Evolutionary conservation across 306 rosid genomes (phyloP), one percentile per base, ranked within the genome.

Genomic region (Malus orientalis): DNA sequence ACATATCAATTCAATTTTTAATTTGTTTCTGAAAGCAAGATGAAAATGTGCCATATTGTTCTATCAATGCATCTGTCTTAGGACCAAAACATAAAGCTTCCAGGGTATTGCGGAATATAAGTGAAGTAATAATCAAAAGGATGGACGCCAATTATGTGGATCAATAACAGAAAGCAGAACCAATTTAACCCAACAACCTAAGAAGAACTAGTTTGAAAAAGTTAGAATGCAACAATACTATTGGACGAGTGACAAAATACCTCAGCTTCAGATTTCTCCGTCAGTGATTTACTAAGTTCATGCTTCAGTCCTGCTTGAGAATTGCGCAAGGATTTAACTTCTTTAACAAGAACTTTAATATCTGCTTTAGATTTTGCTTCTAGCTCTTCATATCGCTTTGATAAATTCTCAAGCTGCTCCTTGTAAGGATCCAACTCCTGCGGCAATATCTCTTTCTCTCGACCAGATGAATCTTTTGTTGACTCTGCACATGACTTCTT

Each of bases 321-420:
- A 58, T 80, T 91, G 30, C 99, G 93, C 63, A 96, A 96, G 81
- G 93, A 91, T 87, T 93, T 96, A 78, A 94, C 96, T 86, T 94
- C 98, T 85, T 90, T 94, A 81, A 94, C 91, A 81, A 94, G 90
- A 64, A 94, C 85, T 87, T 89, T 94, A 32, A 93, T 82, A 78
- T 96, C 99, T 53, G 94, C 96, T 84, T 89, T 92, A 40, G 99
- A 96, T 74, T 91, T 96, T 53, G 89, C 89, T 85, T 93, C 98
- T 75, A 92, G 85, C 88, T 88, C 98, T 70, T 85, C 93, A 76
- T 85, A 91, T 87, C 64, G 91, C 82, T 87, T 92, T 29, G 88
- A 84, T 84, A 91, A 85, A 78, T 73, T 80, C 78, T 85, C 84
- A 70, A 88, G 85, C 85, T 89, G 92, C 81, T 87, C 87, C 79